Conservation (phyloP, 768 basidiomycete species). For the Coprinopsis strossmayeri region DNA sequence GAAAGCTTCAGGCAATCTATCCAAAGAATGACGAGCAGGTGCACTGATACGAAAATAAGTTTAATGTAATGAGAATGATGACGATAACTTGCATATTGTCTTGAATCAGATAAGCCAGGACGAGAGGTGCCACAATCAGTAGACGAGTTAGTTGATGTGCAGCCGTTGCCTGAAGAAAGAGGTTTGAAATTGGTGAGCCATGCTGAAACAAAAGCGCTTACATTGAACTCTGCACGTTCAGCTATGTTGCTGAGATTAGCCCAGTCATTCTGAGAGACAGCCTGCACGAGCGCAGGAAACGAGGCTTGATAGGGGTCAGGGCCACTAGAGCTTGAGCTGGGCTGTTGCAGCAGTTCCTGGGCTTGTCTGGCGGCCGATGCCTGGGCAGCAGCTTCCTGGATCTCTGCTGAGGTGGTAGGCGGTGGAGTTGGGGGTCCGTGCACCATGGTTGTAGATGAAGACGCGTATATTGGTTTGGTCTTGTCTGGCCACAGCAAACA, state of each 20-base stretch:
- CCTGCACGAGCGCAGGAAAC: constrained; percentile 38
- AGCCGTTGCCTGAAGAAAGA: constrained; percentile 24
- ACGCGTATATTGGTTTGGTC: background rate
- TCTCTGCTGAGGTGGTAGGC: constrained; percentile 48
- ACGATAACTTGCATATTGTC: constrained; percentile 50
- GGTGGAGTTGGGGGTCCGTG: constrained; percentile 62
- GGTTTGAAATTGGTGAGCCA: background rate
- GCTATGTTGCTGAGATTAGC: constrained; percentile 36
- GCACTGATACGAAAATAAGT: constrained; percentile 30
- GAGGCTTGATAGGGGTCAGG: constrained; percentile 36
- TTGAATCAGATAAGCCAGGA: constrained; percentile 57
- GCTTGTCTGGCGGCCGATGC: constrained; percentile 4
- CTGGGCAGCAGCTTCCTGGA: constrained; percentile 48
- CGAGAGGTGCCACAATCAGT: constrained; percentile 50
- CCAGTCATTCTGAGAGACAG: constrained; percentile 39
- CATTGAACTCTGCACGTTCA: constrained; percentile 49
- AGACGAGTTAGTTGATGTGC: constrained; percentile 36
- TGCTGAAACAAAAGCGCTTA: constrained; percentile 22
- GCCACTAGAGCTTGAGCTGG: constrained; percentile 5
- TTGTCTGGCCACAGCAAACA: background rate
- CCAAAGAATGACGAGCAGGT: constrained; percentile 52
- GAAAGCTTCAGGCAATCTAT: constrained; percentile 47
- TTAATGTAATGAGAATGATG: background rate
- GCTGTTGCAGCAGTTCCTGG: background rate
- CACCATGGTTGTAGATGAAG: constrained; percentile 30